Percentiles rank a stretch among this genome's conserved stretches.
Conservation (phyloP, 805 yeast genomes). For the Candida tallmaniae region DNA sequence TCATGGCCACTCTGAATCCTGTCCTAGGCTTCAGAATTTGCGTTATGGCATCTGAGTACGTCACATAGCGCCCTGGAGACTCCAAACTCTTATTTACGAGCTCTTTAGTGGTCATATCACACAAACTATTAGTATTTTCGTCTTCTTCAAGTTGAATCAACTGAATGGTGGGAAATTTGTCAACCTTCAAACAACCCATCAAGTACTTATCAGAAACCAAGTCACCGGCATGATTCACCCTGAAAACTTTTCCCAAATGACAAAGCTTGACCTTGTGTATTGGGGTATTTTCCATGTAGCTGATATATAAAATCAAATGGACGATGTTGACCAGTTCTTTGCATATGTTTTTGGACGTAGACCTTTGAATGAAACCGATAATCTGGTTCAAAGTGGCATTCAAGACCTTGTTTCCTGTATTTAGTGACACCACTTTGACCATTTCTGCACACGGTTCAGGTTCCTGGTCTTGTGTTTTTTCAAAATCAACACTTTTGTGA, state of each 20-base stretch:
- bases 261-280: conserved; percentile 7
- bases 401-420: not conserved
- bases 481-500: not conserved
- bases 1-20: not conserved
- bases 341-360: not conserved
- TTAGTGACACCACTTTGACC: not conserved
- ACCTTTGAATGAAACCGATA: not conserved
- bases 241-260: conserved; percentile 11
- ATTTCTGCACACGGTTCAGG: no score
- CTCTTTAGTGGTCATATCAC: not conserved
- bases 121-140: not conserved
- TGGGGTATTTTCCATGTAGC: not conserved
- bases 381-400: not conserved
- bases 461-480: not conserved
- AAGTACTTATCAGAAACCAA: conserved; percentile 2
- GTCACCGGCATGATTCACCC: conserved; percentile 2
- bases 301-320: conserved; percentile 10
- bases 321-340: conserved; percentile 2
- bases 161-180: conserved; percentile 11
- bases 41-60: conserved; percentile 9
- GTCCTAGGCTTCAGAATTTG: conserved; percentile 1
- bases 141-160: not conserved
- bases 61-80: conserved; percentile 3
- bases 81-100: not conserved
- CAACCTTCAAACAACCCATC: conserved; percentile 6